Evolutionary conservation across 148 eudicot species (phyloP).

Genomic region (Rhododendron henanense): DNA sequence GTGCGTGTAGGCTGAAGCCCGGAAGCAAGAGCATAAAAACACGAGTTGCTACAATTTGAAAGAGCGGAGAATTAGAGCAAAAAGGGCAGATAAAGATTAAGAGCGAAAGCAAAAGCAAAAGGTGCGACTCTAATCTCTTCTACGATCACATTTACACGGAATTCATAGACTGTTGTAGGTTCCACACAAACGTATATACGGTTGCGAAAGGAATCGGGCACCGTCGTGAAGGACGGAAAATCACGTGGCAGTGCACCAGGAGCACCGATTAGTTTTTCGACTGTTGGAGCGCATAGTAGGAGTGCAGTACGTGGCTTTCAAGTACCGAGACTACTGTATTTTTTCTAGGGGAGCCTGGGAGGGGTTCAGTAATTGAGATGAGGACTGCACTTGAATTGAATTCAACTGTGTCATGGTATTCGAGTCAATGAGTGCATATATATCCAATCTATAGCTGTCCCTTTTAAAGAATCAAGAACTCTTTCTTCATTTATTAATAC

Average conservation of each 20-base stretch:
- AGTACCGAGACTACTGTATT: conserved; percentile 6
- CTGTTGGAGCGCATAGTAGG: not conserved
- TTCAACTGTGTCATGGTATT: not conserved
- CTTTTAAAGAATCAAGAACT: conserved; percentile 18
- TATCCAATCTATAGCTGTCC: not conserved
- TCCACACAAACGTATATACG: too few relatives aligned
- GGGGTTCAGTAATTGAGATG: conserved; percentile 16
- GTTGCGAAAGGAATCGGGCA: not conserved
- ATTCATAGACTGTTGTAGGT: too few relatives aligned
- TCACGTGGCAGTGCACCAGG: not conserved
- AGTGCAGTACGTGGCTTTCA: conserved; percentile 18
- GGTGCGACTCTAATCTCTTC: not conserved
- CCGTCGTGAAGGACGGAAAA: too few relatives aligned
- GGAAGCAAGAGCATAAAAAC: not conserved
- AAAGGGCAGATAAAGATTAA: not conserved
- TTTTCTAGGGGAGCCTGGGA: not conserved
- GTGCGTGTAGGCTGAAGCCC: too few relatives aligned
- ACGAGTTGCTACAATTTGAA: not conserved
- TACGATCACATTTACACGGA: not conserved
- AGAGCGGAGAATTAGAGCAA: not conserved
- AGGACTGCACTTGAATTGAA: conserved; percentile 3
- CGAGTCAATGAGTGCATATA: not conserved
- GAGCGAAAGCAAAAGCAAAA: not conserved
- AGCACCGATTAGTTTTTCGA: not conserved
- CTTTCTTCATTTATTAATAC: conserved; percentile 4